Base-by-base conservation (phyloP, 2,329 filamentous ascomycete genomes). In the Xylaria sp. region DNA sequence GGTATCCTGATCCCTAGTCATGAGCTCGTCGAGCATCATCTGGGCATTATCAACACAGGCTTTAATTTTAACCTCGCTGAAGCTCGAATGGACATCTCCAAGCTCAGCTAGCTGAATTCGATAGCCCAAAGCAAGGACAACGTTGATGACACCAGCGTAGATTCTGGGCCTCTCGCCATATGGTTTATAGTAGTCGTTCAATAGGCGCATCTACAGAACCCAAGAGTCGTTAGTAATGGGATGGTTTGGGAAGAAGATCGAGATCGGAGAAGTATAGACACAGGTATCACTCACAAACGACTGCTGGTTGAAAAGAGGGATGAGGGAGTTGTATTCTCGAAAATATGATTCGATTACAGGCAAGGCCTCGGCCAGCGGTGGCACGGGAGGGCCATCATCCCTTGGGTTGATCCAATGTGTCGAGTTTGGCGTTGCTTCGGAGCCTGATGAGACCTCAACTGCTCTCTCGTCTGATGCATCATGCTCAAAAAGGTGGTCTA, bases 331-430 rank as follows among this genome's bases (percentile, higher is more conserved):
- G 63, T 79, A 80, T 5, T 72, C 70, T 59, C 59, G 68, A 61
- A 83, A 83, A 71, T 80, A 83, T 48, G 76, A 72, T 33, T 83
- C 79, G 1, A 82, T 67, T 6, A 79, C 65, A 15, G 80, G 79
- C 2, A 81, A 46, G 7, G 79, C 72, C 11, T 82, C 79, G 1
- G 78, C 74, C 4, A 81, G 58, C 0, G 81, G 78, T 0, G 80
- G 80, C 26, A 75, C 40, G 20, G 56, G 51, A 28, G 51, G 48
- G 40, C 53, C 65, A 20, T 57, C 59, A 5, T 36, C 46, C 10
- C 44, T 38, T 7, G 63, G 26, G 44, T 33, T 44, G 31, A 36
- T n/a, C 20, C 60, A 44, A n/a, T 49, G 38, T 15, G 46, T 54
- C 44, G 31, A 6, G 4, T 33, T 53, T 33, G 56, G 49, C 13